A percentile compares a stretch with the other conserved stretches of the same genome.
Evolutionary conservation across 2,329 filamentous ascomycete genomes (phyloP).

Genomic region (Pseudogymnoascus sp.): DNA sequence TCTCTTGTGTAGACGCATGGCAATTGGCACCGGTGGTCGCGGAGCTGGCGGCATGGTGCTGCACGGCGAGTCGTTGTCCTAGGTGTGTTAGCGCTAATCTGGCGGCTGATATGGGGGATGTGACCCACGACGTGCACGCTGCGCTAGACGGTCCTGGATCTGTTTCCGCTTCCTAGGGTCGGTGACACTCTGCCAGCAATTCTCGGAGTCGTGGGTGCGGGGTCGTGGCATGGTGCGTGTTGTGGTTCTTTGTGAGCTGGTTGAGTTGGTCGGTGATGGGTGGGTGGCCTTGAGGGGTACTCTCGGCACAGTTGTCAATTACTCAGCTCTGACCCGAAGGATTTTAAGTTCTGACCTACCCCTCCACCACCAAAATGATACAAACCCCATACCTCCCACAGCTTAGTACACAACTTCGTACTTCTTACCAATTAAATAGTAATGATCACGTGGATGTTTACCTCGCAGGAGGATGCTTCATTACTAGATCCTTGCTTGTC

Average conservation of each 20-base stretch:
- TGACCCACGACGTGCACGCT: slow-evolving; percentile 19
- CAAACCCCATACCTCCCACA: background rate
- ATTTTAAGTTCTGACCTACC: background rate
- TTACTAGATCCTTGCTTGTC: background rate
- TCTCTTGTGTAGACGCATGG: background rate
- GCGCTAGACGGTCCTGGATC: slow-evolving; percentile 20
- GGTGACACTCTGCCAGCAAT: slow-evolving; percentile 16
- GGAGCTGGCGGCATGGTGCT: background rate
- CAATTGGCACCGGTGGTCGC: background rate
- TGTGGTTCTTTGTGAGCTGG: background rate
- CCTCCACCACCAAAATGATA: background rate
- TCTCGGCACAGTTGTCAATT: background rate
- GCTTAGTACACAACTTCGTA: background rate
- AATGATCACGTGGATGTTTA: background rate
- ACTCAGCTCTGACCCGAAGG: background rate
- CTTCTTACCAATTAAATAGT: background rate
- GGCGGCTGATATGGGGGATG: background rate
- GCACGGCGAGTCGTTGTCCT: background rate
- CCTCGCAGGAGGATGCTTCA: background rate
- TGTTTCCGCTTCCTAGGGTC: slow-evolving; percentile 19
- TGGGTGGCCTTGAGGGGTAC: background rate
- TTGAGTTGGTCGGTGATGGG: background rate
- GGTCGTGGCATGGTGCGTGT: background rate
- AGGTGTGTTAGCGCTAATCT: background rate
- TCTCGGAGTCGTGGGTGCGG: slow-evolving; percentile 4